Evolutionary conservation across 192 early-diverging fungal genomes (phyloP).

Genomic region (Mortierella antarctica): DNA sequence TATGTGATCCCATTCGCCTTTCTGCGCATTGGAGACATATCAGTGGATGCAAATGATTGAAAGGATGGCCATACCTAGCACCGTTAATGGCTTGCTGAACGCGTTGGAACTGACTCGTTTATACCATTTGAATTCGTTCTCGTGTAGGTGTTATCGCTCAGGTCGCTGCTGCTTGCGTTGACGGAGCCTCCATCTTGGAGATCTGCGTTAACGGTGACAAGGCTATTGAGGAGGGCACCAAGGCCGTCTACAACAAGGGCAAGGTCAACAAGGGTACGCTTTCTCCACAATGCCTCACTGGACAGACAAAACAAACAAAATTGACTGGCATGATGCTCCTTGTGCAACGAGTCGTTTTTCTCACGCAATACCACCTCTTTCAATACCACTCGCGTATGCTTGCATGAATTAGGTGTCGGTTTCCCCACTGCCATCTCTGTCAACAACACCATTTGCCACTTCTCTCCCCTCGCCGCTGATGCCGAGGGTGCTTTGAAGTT

Average conservation of each 20-base stretch:
- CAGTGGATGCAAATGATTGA: too few relatives aligned
- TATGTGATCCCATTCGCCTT: conserved; percentile 46
- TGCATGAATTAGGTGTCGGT: conserved; percentile 69
- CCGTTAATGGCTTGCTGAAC: neutral
- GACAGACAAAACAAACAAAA: neutral
- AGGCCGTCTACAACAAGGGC: conserved; percentile 84
- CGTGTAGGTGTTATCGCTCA: conserved; percentile 73
- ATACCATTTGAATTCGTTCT: conserved; percentile 17
- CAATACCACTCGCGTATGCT: neutral
- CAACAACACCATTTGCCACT: conserved; percentile 87
- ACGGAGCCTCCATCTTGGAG: conserved; percentile 87
- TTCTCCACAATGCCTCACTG: neutral
- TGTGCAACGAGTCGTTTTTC: neutral
- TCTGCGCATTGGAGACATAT: too few relatives aligned
- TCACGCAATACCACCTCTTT: too few relatives aligned
- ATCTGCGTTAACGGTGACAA: conserved; percentile 91
- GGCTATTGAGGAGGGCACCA: conserved; percentile 80
- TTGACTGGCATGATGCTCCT: neutral
- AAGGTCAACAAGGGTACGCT: conserved; percentile 77
- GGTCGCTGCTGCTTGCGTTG: conserved; percentile 74
- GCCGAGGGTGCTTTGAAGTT: conserved; percentile 67
- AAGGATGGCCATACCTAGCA: neutral
- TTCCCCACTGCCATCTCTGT: conserved; percentile 90
- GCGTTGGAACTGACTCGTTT: neutral
- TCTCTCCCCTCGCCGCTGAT: conserved; percentile 83